phyloP scores from a whole-genome alignment of 2,329 filamentous ascomycete genomes.

The Penicillium sp. region DNA sequence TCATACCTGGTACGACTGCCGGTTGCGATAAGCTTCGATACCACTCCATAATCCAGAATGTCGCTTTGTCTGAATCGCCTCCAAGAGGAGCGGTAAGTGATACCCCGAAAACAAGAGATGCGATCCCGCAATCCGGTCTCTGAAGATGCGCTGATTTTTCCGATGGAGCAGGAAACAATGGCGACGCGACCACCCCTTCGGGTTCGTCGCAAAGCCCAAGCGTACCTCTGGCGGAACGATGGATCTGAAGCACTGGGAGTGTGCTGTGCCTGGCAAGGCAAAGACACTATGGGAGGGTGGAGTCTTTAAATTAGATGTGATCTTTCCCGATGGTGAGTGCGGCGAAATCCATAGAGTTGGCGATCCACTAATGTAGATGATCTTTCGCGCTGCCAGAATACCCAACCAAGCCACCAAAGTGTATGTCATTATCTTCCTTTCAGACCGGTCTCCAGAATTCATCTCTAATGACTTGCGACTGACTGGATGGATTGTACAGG shows the following conservation, averaged over 20 bases:
- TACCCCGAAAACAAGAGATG: not conserved
- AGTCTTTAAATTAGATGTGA: slow-evolving; percentile 86
- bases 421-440: slow-evolving; percentile 51
- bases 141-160: slow-evolving; percentile 11
- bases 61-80: slow-evolving; percentile 82
- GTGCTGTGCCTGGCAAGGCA: slow-evolving; percentile 89
- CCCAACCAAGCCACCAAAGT: slow-evolving; percentile 97
- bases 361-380: slow-evolving; percentile 13
- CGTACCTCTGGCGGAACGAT: slow-evolving; percentile 73
- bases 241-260: slow-evolving; percentile 94
- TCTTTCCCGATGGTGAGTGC: slow-evolving; percentile 80
- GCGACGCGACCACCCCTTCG: slow-evolving; percentile 94
- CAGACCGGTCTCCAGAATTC: not conserved
- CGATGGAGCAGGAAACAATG: slow-evolving; percentile 78
- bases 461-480: too few relatives aligned
- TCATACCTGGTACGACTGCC: too few relatives aligned
- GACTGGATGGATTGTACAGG: slow-evolving; percentile 48
- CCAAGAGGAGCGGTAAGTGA: slow-evolving; percentile 73
- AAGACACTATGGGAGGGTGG: slow-evolving; percentile 99
- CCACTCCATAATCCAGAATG: slow-evolving; percentile 51
- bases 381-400: slow-evolving; percentile 60
- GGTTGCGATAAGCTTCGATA: too few relatives aligned
- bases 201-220: slow-evolving; percentile 86
- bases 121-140: not conserved
- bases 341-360: slow-evolving; percentile 5